These are phyloP conservation scores for Venustampulla echinocandica DNA, from an alignment of 495 filamentous ascomycete species.

Conservation along the genomic window DNA sequence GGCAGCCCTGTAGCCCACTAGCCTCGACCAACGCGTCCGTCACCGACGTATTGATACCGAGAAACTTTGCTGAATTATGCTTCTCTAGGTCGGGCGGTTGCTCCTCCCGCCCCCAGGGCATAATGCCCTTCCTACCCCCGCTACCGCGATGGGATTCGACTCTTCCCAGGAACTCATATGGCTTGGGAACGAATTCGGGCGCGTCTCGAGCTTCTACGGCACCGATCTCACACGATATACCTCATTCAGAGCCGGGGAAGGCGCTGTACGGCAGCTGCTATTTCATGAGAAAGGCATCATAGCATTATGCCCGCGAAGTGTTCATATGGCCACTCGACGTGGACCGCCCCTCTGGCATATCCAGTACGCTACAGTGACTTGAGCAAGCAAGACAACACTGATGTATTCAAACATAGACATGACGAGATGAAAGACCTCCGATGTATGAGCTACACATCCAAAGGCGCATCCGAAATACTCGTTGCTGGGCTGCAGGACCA, in stretches of 20 bases:
- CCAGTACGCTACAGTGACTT: slow-evolving; percentile 7
- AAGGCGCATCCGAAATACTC: slow-evolving; percentile 69
- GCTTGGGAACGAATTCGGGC: slow-evolving; percentile 78
- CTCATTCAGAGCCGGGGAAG: slow-evolving; percentile 62
- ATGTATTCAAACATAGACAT: slow-evolving; percentile 26
- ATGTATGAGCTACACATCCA: slow-evolving; percentile 91
- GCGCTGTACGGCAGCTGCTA: slow-evolving; percentile 67
- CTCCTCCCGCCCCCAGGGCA: slow-evolving; percentile 56
- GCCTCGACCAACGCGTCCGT: slow-evolving; percentile 3
- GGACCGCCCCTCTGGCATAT: slow-evolving; percentile 83
- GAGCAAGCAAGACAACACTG: background rate
- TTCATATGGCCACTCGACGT: slow-evolving; percentile 77
- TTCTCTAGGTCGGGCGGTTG: slow-evolving; percentile 57
- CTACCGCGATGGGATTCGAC: slow-evolving; percentile 76
- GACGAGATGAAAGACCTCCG: slow-evolving; percentile 71
- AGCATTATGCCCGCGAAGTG: slow-evolving; percentile 61
- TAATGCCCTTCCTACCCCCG: slow-evolving; percentile 53
- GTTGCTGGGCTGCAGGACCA: slow-evolving; percentile 76
- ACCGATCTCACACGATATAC: slow-evolving; percentile 64
- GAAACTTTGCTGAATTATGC: slow-evolving; percentile 9
- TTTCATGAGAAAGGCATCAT: slow-evolving; percentile 83
- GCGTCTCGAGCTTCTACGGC: slow-evolving; percentile 77
- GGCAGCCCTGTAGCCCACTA: slow-evolving; percentile 5
- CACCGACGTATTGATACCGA: background rate
- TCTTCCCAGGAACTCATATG: slow-evolving; percentile 80